These are phyloP conservation scores for Coffea humblotiana DNA, from an alignment of 305 asterid species.

Conservation along the genomic window DNA sequence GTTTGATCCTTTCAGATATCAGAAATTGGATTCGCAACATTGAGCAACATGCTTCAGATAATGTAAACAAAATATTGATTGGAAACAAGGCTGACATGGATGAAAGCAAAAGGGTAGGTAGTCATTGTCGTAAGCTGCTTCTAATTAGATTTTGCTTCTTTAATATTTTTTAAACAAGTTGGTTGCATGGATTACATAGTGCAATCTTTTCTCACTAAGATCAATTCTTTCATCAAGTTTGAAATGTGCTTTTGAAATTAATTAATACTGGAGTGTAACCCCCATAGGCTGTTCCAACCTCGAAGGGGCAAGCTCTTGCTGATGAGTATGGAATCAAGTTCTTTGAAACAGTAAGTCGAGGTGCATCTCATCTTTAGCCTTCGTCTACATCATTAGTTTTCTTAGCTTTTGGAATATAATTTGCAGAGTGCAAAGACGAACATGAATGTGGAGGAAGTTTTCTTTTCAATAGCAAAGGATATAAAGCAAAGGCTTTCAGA, in stretches of 20 bases:
- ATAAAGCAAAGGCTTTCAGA: constrained; percentile 47
- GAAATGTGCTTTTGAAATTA: constrained; percentile 8
- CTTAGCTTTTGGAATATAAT: constrained; percentile 1
- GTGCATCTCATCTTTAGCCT: not conserved
- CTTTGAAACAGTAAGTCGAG: constrained; percentile 68
- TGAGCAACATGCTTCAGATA: constrained; percentile 72
- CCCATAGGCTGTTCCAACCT: constrained; percentile 68
- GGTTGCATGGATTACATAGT: not conserved
- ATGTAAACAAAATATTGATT: constrained; percentile 65
- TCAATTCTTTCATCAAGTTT: not conserved
- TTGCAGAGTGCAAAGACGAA: constrained; percentile 49
- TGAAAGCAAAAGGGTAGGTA: constrained; percentile 71
- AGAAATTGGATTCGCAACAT: constrained; percentile 75
- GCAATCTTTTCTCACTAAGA: no score
- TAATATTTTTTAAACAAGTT: not conserved
- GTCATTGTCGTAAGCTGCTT: not conserved
- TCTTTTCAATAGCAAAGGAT: constrained; percentile 44
- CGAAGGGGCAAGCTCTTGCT: constrained; percentile 85
- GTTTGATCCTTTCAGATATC: constrained; percentile 48
- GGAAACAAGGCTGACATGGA: constrained; percentile 87
- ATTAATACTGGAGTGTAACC: not conserved
- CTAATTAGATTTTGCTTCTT: not conserved
- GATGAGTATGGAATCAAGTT: constrained; percentile 89
- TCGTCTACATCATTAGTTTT: not conserved
- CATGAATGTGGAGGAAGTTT: constrained; percentile 49